Conservation (phyloP, 495 filamentous ascomycete species). For the Neurospora sp. region DNA sequence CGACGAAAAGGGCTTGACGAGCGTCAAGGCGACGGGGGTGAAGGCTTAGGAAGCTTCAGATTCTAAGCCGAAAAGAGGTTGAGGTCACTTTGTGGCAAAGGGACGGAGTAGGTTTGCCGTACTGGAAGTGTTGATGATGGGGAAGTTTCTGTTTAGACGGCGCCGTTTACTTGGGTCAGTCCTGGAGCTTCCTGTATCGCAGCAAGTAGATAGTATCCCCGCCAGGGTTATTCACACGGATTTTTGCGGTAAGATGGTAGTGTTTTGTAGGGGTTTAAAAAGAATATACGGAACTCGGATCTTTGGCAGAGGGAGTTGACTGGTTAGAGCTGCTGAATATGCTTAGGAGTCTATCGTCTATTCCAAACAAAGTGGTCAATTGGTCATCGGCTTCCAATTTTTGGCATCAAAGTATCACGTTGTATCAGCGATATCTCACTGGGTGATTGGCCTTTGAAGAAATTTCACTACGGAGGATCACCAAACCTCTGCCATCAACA, state of each 20-base stretch:
- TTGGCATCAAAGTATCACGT: too few species aligned
- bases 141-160: not conserved
- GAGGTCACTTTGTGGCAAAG: not conserved
- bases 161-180: not conserved
- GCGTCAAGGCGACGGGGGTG: not conserved
- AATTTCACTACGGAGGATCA: not conserved
- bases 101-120: not conserved
- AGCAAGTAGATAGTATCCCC: not conserved
- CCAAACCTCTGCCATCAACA: not conserved
- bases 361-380: not conserved
- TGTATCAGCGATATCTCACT: too few species aligned
- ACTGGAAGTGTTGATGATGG: not conserved
- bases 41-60: not conserved
- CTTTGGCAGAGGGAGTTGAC: not conserved
- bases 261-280: not conserved
- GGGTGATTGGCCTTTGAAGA: not conserved
- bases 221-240: not conserved
- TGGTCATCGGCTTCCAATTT: too few species aligned
- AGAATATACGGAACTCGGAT: not conserved
- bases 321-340: not conserved
- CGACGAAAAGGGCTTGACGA: not conserved
- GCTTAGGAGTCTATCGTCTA: not conserved
- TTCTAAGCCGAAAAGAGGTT: not conserved
- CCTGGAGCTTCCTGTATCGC: not conserved
- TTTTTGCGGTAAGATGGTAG: not conserved